Evolutionary conservation across 1,284 basidiomycete species (phyloP).

Genomic region (Amylostereum chailletii): DNA sequence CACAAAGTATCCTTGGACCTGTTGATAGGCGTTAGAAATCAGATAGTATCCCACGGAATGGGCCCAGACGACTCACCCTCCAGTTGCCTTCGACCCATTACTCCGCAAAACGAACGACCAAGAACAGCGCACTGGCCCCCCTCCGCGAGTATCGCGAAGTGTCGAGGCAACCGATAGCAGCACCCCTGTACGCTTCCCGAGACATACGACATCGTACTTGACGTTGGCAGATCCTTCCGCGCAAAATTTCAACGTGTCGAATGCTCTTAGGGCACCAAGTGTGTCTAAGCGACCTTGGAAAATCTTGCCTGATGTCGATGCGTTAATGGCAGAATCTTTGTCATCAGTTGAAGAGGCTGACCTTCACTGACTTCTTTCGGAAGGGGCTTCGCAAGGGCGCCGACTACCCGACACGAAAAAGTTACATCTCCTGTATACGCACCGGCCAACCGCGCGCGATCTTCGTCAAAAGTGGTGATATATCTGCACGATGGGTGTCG

Average conservation of each 20-base stretch:
- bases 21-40: not conserved
- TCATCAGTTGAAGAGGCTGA: not conserved
- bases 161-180: constrained; percentile 17
- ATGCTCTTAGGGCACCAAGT: constrained; percentile 13
- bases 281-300: constrained; percentile 13
- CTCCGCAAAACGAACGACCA: constrained; percentile 27
- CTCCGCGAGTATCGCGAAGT: constrained; percentile 1
- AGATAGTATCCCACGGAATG: not conserved
- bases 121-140: constrained; percentile 12
- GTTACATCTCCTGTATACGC: constrained; percentile 18
- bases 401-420: constrained; percentile 13
- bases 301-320: not conserved
- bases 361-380: not conserved
- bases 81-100: constrained; percentile 22
- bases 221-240: constrained; percentile 2
- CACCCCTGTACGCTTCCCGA: constrained; percentile 14
- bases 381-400: not conserved
- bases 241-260: constrained; percentile 4
- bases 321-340: not conserved
- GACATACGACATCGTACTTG: constrained; percentile 17
- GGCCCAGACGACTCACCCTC: constrained; percentile 14
- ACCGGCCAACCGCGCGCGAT: constrained; percentile 16
- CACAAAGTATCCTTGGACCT: constrained; percentile 15
- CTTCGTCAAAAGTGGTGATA: constrained; percentile 13
- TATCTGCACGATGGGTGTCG: constrained; percentile 12